Percentiles rank a stretch among this genome's conserved stretches.
Conservation (phyloP, 2,329 filamentous ascomycete genomes). For the Diaporthe sp. region DNA sequence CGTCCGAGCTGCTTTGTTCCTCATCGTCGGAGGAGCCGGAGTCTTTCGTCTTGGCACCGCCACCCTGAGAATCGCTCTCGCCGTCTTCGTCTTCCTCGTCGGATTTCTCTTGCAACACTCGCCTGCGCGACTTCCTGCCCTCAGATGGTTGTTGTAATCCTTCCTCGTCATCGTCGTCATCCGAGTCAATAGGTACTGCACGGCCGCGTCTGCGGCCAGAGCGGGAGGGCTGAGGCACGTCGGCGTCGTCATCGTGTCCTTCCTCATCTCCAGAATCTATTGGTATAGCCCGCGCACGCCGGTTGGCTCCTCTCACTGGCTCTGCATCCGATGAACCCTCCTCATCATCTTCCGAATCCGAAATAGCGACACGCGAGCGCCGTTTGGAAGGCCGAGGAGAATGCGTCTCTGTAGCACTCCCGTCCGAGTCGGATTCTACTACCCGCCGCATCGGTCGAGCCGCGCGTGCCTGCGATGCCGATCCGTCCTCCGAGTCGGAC, state of each 20-base stretch:
- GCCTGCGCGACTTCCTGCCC: not conserved
- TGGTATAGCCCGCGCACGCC: slow-evolving; percentile 9
- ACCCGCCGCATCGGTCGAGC: slow-evolving; percentile 6
- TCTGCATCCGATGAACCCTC: not conserved
- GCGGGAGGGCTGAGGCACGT: not conserved
- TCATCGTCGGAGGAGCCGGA: not conserved
- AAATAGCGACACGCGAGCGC: not conserved
- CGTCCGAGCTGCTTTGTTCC: not conserved
- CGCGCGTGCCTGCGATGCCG: not conserved
- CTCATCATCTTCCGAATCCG: slow-evolving; percentile 32
- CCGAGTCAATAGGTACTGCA: not conserved
- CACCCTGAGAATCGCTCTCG: slow-evolving; percentile 10
- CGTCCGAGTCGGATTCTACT: slow-evolving; percentile 26
- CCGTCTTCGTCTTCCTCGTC: slow-evolving; percentile 25
- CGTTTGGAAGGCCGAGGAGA: not conserved
- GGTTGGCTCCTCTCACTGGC: not conserved
- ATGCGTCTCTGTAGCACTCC: slow-evolving; percentile 18
- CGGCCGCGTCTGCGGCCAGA: not conserved
- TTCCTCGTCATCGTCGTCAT: slow-evolving; percentile 35
- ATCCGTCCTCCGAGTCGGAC: slow-evolving; percentile 5
- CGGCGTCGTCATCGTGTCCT: slow-evolving; percentile 1
- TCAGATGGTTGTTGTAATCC: not conserved
- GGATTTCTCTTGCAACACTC: slow-evolving; percentile 1
- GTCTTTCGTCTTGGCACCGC: not conserved
- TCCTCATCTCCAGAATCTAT: slow-evolving; percentile 15